phyloP scores from a whole-genome alignment of 1,284 basidiomycete genomes.

The Ganoderma sinense region DNA sequence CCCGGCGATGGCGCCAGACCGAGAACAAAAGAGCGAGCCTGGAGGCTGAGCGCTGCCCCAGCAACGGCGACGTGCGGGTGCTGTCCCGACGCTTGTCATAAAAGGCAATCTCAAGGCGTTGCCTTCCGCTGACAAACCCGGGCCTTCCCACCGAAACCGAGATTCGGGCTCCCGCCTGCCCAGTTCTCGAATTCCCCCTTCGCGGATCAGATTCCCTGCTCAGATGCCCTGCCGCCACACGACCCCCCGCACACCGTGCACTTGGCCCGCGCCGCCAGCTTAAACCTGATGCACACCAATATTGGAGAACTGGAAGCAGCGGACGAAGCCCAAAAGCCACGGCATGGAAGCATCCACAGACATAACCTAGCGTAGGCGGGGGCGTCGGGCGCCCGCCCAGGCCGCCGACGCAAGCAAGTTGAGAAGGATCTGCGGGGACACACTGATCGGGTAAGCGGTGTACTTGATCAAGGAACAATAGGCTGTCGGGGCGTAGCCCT shows the following conservation, averaged over 20 bases:
- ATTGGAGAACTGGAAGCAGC: neutral
- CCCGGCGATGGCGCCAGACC: slow-evolving; percentile 18
- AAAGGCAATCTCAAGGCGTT: slow-evolving; percentile 15
- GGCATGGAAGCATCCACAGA: neutral
- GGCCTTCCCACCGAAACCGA: slow-evolving; percentile 22
- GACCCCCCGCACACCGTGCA: neutral
- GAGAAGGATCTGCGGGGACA: slow-evolving; percentile 12
- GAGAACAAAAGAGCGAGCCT: slow-evolving; percentile 12
- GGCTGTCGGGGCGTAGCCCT: neutral
- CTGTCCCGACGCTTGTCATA: slow-evolving; percentile 8
- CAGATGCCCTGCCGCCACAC: slow-evolving; percentile 18
- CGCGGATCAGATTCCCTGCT: slow-evolving; percentile 23
- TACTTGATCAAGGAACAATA: slow-evolving; percentile 12
- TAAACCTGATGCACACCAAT: neutral
- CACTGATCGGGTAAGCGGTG: slow-evolving; percentile 10
- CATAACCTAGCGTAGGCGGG: neutral
- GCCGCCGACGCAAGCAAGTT: neutral
- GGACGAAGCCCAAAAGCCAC: neutral
- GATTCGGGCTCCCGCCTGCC: slow-evolving; percentile 13
- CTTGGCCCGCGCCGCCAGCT: neutral
- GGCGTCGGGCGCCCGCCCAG: neutral
- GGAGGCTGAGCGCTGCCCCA: neutral
- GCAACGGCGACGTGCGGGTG: slow-evolving; percentile 14
- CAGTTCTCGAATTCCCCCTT: slow-evolving; percentile 1
- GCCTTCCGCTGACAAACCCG: slow-evolving; percentile 26